Conservation (phyloP, 148 eudicot genomes). For the Camellia granthamiana region DNA sequence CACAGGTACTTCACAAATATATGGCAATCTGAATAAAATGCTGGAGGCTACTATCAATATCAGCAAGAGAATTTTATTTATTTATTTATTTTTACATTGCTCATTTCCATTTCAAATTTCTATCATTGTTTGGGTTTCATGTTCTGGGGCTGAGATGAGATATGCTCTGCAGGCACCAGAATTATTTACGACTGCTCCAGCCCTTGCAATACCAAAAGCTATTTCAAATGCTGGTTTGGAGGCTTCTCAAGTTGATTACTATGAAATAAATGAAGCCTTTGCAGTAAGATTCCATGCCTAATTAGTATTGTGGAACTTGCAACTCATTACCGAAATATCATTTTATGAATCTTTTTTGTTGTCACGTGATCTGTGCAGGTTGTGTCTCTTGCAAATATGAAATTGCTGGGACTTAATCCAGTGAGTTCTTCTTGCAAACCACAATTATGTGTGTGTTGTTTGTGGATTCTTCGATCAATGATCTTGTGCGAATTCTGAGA, state of each 20-base stretch:
- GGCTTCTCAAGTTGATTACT: conserved; percentile 77
- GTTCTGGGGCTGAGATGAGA: conserved; percentile 7
- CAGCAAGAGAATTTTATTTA: neutral
- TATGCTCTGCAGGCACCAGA: conserved; percentile 64
- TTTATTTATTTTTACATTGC: neutral
- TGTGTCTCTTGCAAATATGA: conserved; percentile 84
- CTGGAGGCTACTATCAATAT: neutral
- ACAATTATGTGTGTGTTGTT: no score
- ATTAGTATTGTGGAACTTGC: neutral
- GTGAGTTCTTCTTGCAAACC: conserved; percentile 18
- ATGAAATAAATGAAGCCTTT: conserved; percentile 94
- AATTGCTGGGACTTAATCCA: conserved; percentile 63
- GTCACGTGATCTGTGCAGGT: conserved; percentile 47
- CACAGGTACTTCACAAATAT: conserved; percentile 51
- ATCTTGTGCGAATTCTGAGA: neutral
- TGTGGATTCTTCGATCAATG: neutral
- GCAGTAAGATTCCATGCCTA: conserved; percentile 43
- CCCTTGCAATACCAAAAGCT: conserved; percentile 91
- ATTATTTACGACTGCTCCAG: conserved; percentile 85
- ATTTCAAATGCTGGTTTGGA: conserved; percentile 77
- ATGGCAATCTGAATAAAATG: neutral
- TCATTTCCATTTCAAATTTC: neutral
- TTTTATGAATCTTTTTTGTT: neutral
- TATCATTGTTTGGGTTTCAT: conserved; percentile 6
- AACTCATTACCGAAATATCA: neutral